A percentile compares a stretch with the other conserved stretches of the same genome.
These are phyloP conservation scores for Ceratobasidium sp. DNA, from an alignment of 1,284 basidiomycete species.

Conservation along the genomic window DNA sequence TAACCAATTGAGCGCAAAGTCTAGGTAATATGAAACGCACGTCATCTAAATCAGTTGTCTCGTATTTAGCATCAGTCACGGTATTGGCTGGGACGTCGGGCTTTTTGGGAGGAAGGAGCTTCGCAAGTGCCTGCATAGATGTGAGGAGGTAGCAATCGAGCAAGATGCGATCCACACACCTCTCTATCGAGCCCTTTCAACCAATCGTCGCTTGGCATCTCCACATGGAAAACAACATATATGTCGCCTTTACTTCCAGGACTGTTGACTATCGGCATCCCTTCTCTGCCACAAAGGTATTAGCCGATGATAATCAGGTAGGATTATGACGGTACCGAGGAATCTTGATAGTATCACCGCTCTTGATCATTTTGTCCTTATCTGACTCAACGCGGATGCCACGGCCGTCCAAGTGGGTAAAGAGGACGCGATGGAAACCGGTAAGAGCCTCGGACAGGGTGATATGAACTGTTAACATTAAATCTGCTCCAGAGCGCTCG, in stretches of 20 bases:
- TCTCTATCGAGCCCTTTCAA: constrained; percentile 62
- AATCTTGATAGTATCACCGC: constrained; percentile 53
- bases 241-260: constrained; percentile 81
- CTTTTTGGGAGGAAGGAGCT: constrained; percentile 77
- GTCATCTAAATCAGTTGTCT: constrained; percentile 76
- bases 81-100: constrained; percentile 71
- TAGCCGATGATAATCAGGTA: neutral
- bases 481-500: constrained; percentile 77
- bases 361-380: constrained; percentile 6
- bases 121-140: constrained; percentile 60
- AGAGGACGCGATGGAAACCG: constrained; percentile 84
- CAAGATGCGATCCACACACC: constrained; percentile 51
- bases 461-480: constrained; percentile 77
- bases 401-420: constrained; percentile 89
- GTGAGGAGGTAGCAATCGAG: constrained; percentile 22
- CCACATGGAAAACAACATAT: constrained; percentile 79
- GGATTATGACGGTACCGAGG: constrained; percentile 73
- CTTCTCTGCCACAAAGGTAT: constrained; percentile 76
- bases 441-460: constrained; percentile 92
- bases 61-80: constrained; percentile 69
- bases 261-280: constrained; percentile 79
- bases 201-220: constrained; percentile 83
- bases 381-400: constrained; percentile 69
- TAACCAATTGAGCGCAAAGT: constrained; percentile 66
- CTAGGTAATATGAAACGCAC: constrained; percentile 73